Base-by-base conservation (phyloP, 164 flowering plant genomes). In the Aristolochia fimbriata region DNA sequence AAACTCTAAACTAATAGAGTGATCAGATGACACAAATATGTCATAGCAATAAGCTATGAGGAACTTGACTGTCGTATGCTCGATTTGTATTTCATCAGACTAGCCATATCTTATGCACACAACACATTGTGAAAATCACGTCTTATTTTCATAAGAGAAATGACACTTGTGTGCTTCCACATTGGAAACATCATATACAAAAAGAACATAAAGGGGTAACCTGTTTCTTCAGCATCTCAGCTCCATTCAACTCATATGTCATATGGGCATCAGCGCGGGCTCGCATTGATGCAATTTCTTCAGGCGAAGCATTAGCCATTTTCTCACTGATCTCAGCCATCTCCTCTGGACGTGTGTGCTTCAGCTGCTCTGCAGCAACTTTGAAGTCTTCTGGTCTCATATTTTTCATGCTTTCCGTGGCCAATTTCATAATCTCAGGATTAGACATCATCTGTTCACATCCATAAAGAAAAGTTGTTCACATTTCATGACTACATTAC, bases 341-440 rank as follows among this genome's bases (percentile, higher is more conserved):
- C 65, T 93, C 97, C 69, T 90, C 97, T 15, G 86, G 82, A 24
- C 86, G 85, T n/a, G 88, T 72, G 71, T 85, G 47, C 83, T 88
- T 88, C 62, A 93, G 67, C 68, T 93, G 96, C 65, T 93, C 86
- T 3, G 99, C 95, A 63, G 97, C 99, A 57, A 59, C 60, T 73
- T 59, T 81, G 57, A 93, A 61, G 67, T 93, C 99, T 69, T 86
- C 93, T 21, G 97, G 86, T 73, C 77, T 80, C 87, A 93, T 75
- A 63, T 81, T 83, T 69, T 85, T 78, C 99, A 93, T 88, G 71
- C 89, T 75, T 66, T 90, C 99, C 0, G 97, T 60, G 24, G 99
- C 99, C 88, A 93, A 82, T 63, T 65, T 83, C 71, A 90, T 66
- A 73, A 93, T 72, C 1, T 93, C 96, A 3, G 99, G 99, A 78